These are phyloP conservation scores for Besnoitia besnoiti DNA, from an alignment of 169 alveolate species.

Conservation along the genomic window DNA sequence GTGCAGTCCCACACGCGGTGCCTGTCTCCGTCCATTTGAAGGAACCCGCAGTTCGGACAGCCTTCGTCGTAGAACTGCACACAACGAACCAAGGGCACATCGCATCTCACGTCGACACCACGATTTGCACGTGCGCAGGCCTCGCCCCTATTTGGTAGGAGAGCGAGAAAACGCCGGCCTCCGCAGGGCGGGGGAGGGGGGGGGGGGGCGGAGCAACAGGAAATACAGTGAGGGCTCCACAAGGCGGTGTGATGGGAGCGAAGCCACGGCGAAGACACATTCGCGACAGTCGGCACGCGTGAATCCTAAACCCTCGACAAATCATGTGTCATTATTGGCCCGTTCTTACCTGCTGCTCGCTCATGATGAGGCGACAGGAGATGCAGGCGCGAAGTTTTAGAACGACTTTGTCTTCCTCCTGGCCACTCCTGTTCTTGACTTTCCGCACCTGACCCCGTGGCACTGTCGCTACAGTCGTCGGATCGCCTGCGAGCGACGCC, in stretches of 20 bases:
- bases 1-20: conserved; percentile 86
- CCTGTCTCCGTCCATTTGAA: conserved; percentile 88
- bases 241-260: too few species aligned
- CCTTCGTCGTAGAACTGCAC: conserved; percentile 87
- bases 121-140: not conserved
- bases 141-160: too few species aligned
- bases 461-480: not conserved
- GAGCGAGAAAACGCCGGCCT: too few species aligned
- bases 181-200: too few species aligned
- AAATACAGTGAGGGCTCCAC: too few species aligned
- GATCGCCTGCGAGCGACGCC: conserved; percentile 11
- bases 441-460: conserved; percentile 47
- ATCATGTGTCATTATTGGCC: too few species aligned
- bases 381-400: conserved; percentile 85
- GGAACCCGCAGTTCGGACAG: conserved; percentile 87
- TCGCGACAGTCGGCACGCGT: too few species aligned
- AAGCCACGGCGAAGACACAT: too few species aligned
- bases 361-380: conserved; percentile 82
- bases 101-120: not conserved
- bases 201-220: too few species aligned
- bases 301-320: too few species aligned
- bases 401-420: conserved; percentile 69
- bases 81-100: not conserved
- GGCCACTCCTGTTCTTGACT: conserved; percentile 51
- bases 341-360: conserved; percentile 82